Base-by-base conservation (phyloP, 2,329 filamentous ascomycete species). In the Aspergillus nomiae region DNA sequence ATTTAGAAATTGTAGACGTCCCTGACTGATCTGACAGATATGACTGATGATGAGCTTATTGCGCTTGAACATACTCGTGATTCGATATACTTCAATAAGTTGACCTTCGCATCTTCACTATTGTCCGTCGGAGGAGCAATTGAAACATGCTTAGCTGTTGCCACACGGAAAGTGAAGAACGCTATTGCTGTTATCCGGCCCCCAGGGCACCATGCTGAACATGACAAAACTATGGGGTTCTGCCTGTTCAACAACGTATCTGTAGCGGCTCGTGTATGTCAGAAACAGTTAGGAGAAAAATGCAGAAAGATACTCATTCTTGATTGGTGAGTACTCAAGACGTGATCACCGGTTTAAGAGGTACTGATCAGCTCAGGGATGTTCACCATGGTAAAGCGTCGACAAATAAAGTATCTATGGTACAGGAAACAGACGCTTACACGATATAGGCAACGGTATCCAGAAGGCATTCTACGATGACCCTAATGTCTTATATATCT, bases 161-260 rank as follows among this genome's bases (percentile, higher is more conserved):
- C 95, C 28, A 85, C 86, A 3, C 90, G 92, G 4, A 86, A 88
- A 62, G 91, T 97, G 58, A 97, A 96, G 77, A 99, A 99, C 73
- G 93, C 92, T 0, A 95, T 99, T 75, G 95, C 95, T 1, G 90
- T 99, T 43, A 97, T 99, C 71, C 88, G 95, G 16, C 95, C 95
- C 2, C 95, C 95, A 0, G 95, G 95, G 0, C 95, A 99, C 73
- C 95, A 99, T 77, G 95, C 95, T 1, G 95, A 99, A 75, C 89
- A 88, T 62, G 86, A 95, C 71, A 84, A 89, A 41, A 87, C 94
- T 0, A 95, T 97, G 85, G 95, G 95, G 0, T 99, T 99, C 74
- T 99, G 95, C 76, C 87, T 98, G 63, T 98, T 98, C 81, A 97
- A 99, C 81, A 99, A 99, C 73, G 95, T 98, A 3, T 93, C 92